phyloP scores from a whole-genome alignment of 306 rosid species.

The Acacia crassicarpa region DNA sequence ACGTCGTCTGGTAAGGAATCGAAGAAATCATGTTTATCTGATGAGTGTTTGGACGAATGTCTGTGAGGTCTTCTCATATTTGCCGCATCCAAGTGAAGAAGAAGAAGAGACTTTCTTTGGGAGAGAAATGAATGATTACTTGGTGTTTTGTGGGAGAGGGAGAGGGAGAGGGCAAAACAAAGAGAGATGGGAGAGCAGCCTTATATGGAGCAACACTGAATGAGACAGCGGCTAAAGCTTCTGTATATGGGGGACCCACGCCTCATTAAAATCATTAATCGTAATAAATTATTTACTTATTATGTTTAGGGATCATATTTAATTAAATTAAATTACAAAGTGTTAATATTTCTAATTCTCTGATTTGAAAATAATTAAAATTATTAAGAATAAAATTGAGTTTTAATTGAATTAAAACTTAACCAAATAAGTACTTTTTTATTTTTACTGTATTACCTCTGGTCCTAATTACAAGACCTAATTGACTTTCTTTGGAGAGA shows the following conservation, averaged over 20 bases:
- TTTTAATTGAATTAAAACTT: too few relatives aligned
- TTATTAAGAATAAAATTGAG: too few relatives aligned
- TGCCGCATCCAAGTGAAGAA: not conserved
- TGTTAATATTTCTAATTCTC: too few relatives aligned
- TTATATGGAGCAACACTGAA: not conserved
- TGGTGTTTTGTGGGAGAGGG: not conserved
- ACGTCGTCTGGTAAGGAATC: constrained; percentile 75
- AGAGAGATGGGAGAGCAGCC: not conserved
- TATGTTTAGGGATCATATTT: too few relatives aligned
- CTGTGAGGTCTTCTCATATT: constrained; percentile 44
- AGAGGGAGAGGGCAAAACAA: not conserved
- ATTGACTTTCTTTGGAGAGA: too few relatives aligned
- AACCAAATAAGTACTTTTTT: too few relatives aligned
- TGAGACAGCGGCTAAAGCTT: not conserved
- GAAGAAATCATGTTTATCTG: constrained; percentile 43
- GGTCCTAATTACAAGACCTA: too few relatives aligned
- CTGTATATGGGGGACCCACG: not conserved
- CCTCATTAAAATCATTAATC: not conserved
- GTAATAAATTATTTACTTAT: too few relatives aligned
- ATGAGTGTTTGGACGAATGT: not conserved
- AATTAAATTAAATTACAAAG: too few relatives aligned
- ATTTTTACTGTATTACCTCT: too few relatives aligned
- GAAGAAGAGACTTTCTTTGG: not conserved
- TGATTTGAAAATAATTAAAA: too few relatives aligned
- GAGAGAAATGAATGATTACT: not conserved